Evolutionary conservation across 352 stramenopile species (phyloP).

Genomic region (Ophiocytium majus): DNA sequence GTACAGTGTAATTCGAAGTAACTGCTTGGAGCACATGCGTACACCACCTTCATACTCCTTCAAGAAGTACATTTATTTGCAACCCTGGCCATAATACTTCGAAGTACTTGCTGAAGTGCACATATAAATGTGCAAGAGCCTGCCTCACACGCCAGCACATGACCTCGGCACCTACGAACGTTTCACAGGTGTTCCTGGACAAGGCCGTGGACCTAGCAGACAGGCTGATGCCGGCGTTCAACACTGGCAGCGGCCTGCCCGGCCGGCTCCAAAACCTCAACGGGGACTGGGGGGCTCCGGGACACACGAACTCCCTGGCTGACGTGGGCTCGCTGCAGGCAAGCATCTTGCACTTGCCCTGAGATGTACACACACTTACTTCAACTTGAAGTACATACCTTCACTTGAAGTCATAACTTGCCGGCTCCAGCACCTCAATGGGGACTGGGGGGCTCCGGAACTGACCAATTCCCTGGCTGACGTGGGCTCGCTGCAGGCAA

Average conservation of each 20-base stretch:
- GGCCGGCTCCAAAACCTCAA: conserved; percentile 80
- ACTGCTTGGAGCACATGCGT: too few species aligned
- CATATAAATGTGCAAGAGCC: too few species aligned
- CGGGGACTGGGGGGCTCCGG: conserved; percentile 45
- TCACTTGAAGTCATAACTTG: background rate
- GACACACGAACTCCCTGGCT: conserved; percentile 60
- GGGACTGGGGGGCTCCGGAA: background rate
- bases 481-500: conserved; percentile 61
- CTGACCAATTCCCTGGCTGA: conserved; percentile 65
- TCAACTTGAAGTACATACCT: background rate
- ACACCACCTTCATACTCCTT: too few species aligned
- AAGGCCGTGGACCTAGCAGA: conserved; percentile 87
- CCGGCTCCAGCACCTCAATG: background rate
- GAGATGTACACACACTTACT: background rate
- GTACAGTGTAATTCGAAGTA: too few species aligned
- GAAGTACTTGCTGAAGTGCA: too few species aligned
- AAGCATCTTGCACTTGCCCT: background rate
- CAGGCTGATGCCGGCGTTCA: conserved; percentile 79
- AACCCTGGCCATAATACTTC: too few species aligned
- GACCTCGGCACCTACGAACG: too few species aligned
- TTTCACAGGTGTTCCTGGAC: conserved; percentile 67
- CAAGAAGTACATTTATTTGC: too few species aligned
- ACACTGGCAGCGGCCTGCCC: conserved; percentile 80
- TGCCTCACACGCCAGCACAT: too few species aligned
- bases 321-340: conserved; percentile 66